Evolutionary conservation across 352 stramenopile genomes (phyloP), one percentile per base, ranked within the genome.

Genomic region (Phytopythium montanum): DNA sequence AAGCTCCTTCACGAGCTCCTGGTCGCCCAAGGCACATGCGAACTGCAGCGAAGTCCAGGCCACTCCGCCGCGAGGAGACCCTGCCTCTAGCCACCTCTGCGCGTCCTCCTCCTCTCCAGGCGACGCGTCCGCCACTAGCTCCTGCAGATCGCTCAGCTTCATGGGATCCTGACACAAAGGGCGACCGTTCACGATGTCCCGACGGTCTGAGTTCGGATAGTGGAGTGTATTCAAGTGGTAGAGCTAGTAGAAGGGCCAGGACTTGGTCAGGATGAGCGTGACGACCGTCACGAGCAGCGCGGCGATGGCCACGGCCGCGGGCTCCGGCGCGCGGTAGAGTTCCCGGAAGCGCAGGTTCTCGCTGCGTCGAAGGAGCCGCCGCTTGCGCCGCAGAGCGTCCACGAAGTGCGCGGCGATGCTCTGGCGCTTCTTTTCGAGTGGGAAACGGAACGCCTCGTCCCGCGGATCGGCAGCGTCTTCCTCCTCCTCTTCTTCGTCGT

Each of bases 261-360:
- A 88, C 56, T 87, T 90, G 44, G 72, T 91, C 31, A 93, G 34
- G 29, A 89, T 79, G 23, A 93, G 77, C 56, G 79, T 75, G 60
- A 93, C 76, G 38, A 85, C 75, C 5, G 76, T 83, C 7, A 83
- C 64, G 26, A 93, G 61, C 36, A 71, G 41, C 23, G 81, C 38
- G 16, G 79, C 73, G 6, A 76, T 69, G 33, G 88, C n/a, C 56
- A 93, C 51, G 52, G 87, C 84, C 34, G 79, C 73, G 10, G 77
- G 79, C 64, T 93, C 84, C 0, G 84, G 84, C 3, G 81, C 62
- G 44, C 75, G 76, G 70, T 91, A 90, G 9, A 93, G 62, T 53
- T 91, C 79, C 6, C 79, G 81, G 59, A 92, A 91, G 59, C 79
- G 84, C 54, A 93, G 58, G 60, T 90, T 91, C 62, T 91, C 74